phyloP scores from a whole-genome alignment of 352 stramenopile genomes.

The Pythium guiyangense region DNA sequence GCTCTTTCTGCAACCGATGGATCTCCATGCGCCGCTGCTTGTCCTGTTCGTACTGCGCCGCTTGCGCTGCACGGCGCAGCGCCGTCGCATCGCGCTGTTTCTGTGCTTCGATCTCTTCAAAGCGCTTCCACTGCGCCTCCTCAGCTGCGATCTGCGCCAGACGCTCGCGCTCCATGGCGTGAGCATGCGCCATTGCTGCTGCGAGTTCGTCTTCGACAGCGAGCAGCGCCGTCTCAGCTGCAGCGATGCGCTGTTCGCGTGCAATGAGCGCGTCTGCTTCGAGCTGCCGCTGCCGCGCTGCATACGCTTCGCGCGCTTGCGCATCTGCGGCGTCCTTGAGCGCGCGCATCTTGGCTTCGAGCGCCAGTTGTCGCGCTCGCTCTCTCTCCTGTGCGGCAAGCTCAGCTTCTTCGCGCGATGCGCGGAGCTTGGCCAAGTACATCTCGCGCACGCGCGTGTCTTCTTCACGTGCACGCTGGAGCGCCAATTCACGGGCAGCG shows the following conservation, averaged over 20 bases:
- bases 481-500: slow-evolving; percentile 18
- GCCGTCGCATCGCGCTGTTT: slow-evolving; percentile 47
- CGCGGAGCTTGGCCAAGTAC: slow-evolving; percentile 46
- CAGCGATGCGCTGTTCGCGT: slow-evolving; percentile 25
- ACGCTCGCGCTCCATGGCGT: slow-evolving; percentile 30
- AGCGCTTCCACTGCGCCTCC: slow-evolving; percentile 53
- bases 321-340: slow-evolving; percentile 61
- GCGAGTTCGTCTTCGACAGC: slow-evolving; percentile 47
- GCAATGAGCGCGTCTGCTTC: slow-evolving; percentile 29
- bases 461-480: slow-evolving; percentile 36
- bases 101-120: slow-evolving; percentile 43
- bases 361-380: slow-evolving; percentile 22
- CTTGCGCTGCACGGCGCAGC: slow-evolving; percentile 40
- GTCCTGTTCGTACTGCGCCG: slow-evolving; percentile 62
- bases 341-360: slow-evolving; percentile 53
- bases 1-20: slow-evolving; percentile 55
- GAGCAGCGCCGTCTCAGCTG: slow-evolving; percentile 37
- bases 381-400: slow-evolving; percentile 41
- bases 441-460: slow-evolving; percentile 40
- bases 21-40: slow-evolving; percentile 61
- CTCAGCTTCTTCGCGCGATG: slow-evolving; percentile 37
- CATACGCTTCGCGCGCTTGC: slow-evolving; percentile 46
- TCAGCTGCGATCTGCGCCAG: slow-evolving; percentile 49
- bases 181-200: slow-evolving; percentile 26
- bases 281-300: slow-evolving; percentile 29